Evolutionary conservation across 148 eudicot species (phyloP), one percentile per base, ranked within the genome.

Genomic region (Heliamphora exappendiculata): DNA sequence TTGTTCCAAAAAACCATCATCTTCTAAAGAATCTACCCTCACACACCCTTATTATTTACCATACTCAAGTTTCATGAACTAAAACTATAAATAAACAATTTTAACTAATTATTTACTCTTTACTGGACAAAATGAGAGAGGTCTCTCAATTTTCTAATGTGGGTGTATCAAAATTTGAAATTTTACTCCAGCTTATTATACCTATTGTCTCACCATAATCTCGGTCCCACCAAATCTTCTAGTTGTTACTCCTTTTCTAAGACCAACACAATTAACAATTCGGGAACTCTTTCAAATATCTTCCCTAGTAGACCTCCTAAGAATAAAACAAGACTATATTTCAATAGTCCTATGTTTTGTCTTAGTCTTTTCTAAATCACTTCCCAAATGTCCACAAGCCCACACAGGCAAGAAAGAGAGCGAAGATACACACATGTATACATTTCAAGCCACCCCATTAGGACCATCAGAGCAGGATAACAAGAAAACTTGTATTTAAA

Each of bases 271-370:
- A 70, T 70, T 45, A 53, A 53, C 28, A n/a, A 29, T 12, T 51
- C 9, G 14, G 63, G 33, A 72, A 36, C 26, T 2, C 41, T 70
- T 50, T 68, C n/a, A 68, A 68, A 68, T 42, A 68, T 34, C 70
- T 68, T 26, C 54, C 54, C 3, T 3, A 55, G 60, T 55, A 11
- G 8, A 26, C 12, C 17, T 26, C 4, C 36, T 28, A 26, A 60
- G 59, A 47, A 24, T 49, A 12, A 16, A 70, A 47, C 17, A 37
- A 28, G 29, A 70, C 2, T 13, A 45, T 16, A 1, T 7, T 69
- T 11, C 51, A 7, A 65, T 19, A n/a, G 7, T 44, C 33, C 2
- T 19, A 50, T 31, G 12, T 14, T 31, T 42, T 1, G 1, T 41
- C 51, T 22, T n/a, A 24, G 28, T 64, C 42, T 14, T 11, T 34